Conservation (phyloP, 208 protist species). For the Trypanosoma grayi region DNA sequence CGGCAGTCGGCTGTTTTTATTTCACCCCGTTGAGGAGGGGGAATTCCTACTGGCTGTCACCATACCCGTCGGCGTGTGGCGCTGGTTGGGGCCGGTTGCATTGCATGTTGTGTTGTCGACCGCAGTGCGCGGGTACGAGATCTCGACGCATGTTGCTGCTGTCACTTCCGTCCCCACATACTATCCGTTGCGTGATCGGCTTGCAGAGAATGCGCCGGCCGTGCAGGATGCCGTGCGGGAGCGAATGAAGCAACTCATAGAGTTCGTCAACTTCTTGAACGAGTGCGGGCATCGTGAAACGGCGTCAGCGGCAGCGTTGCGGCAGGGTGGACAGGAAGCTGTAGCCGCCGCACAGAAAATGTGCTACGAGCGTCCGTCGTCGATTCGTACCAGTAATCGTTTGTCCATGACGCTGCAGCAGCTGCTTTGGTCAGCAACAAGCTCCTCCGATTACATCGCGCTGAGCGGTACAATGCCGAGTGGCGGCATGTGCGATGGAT, state of each 20-base stretch:
- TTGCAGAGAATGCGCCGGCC: constrained; percentile 26
- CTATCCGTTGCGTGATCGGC: constrained; percentile 41
- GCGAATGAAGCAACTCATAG: constrained; percentile 23
- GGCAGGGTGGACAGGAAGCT: neutral
- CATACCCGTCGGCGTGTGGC: constrained; percentile 40
- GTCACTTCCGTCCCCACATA: constrained; percentile 27
- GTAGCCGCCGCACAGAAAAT: constrained; percentile 28
- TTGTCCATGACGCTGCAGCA: constrained; percentile 29
- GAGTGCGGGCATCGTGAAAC: constrained; percentile 8
- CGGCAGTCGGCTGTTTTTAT: constrained; percentile 35
- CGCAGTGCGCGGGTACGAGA: constrained; percentile 39
- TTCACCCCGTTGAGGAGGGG: constrained; percentile 48
- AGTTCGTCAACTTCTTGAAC: constrained; percentile 14
- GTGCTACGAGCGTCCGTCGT: constrained; percentile 27
- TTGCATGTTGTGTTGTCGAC: constrained; percentile 40
- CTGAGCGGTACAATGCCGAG: constrained; percentile 33
- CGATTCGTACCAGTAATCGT: constrained; percentile 26
- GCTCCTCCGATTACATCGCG: constrained; percentile 26
- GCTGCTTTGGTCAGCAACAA: constrained; percentile 39
- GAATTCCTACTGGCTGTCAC: constrained; percentile 37
- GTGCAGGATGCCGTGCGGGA: constrained; percentile 33
- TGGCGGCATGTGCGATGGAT: constrained; percentile 24
- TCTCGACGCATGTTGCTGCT: constrained; percentile 21
- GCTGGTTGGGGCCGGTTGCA: constrained; percentile 32
- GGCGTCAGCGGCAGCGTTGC: neutral